These are phyloP conservation scores for Cutaneotrichosporon dermatis DNA, from an alignment of 1,284 basidiomycete species.

Conservation along the genomic window DNA sequence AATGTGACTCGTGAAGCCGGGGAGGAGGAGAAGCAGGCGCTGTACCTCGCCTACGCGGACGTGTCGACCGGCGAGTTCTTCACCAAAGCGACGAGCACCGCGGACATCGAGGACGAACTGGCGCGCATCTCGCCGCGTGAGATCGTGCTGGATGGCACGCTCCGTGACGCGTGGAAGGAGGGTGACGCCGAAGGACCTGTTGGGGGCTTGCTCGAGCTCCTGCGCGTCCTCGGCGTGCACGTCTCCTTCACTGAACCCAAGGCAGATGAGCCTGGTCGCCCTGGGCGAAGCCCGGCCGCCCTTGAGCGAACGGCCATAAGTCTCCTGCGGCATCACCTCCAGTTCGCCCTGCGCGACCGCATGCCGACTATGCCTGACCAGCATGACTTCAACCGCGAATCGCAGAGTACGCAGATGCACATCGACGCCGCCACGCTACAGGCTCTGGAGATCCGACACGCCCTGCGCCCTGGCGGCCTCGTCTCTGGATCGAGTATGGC, in stretches of 20 bases:
- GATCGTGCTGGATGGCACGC: constrained; percentile 61
- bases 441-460: constrained; percentile 79
- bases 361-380: constrained; percentile 60
- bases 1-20: neutral
- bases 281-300: neutral
- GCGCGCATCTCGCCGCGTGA: constrained; percentile 75
- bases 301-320: constrained; percentile 54
- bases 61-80: constrained; percentile 94
- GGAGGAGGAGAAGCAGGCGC: neutral
- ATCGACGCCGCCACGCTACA: constrained; percentile 87
- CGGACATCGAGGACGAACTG: constrained; percentile 72
- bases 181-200: neutral
- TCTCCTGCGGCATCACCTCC: constrained; percentile 66
- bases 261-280: neutral
- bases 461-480: constrained; percentile 64
- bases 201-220: constrained; percentile 13
- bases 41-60: constrained; percentile 77
- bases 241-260: constrained; percentile 38
- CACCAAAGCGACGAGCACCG: constrained; percentile 59
- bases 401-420: constrained; percentile 64
- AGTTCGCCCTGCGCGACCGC: constrained; percentile 67
- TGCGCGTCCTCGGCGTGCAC: constrained; percentile 34
- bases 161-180: constrained; percentile 44
- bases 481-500: constrained; percentile 20
- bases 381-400: constrained; percentile 60